Evolutionary conservation across 2,329 filamentous ascomycete genomes (phyloP), one percentile per base, ranked within the genome.

Genomic region (Phyllosticta citrichinensis): DNA sequence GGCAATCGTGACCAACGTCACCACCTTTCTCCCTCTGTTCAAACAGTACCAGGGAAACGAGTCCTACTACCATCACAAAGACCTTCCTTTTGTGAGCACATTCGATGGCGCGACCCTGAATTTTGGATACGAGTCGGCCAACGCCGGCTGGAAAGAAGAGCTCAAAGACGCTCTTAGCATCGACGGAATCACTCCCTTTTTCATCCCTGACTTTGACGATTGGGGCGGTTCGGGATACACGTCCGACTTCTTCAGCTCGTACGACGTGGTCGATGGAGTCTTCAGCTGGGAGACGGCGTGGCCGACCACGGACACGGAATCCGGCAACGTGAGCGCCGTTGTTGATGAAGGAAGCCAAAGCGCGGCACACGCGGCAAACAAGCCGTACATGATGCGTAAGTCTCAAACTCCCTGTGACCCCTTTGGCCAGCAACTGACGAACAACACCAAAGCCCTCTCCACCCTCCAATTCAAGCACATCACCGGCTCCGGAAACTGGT

Each of bases 391-490:
- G 66, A 74, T 76, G 71, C 68, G 55, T 9, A 64, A 68, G 62
- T 76, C 73, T 0, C 67, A 72, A 0, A 54, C 75, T 0, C 75
- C 75, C 56, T 76, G 71, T 69, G 75, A 77, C 22, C 5, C 60
- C 70, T 25, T 63, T 68, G 55, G 73, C 73, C 63, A 71, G 69
- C 68, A 75, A 75, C 66, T 70, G 71, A 6, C 69, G 69, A 73
- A 75, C n/a, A n/a, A 75, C n/a, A 47, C 35, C 40, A 47, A 22
- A 22, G 40, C 60, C 2, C 64, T 68, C 60, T 76, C 74, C 0
- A 67, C 73, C 0, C 55, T 75, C 0, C 75, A 76, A 57, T 76
- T 71, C 70, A 76, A 77, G 63, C 71, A 75, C 60, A 64, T 73
- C 11, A 63, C 67, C 47, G 20, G 24, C 5, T 60, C 70, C 22